Evolutionary conservation across 202 grass and related monocot genomes (phyloP).

Genomic region (Setaria viridis): DNA sequence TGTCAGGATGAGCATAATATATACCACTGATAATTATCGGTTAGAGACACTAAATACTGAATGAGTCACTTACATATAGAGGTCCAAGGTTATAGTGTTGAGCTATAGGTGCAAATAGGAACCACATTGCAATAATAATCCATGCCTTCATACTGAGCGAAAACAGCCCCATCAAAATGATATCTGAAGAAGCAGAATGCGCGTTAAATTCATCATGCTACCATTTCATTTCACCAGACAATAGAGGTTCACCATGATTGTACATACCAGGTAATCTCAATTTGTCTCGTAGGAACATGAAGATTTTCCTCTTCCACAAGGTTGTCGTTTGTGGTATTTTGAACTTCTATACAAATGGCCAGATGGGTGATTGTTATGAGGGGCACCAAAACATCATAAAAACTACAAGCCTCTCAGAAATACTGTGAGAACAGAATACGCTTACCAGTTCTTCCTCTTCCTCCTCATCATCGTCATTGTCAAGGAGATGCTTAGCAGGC

Average conservation of each 20-base stretch:
- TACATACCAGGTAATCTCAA: constrained; percentile 69
- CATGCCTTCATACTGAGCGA: constrained; percentile 85
- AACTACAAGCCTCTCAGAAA: background rate
- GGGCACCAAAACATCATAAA: background rate
- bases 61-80: constrained; percentile 82
- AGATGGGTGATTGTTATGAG: background rate
- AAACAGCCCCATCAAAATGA: constrained; percentile 88
- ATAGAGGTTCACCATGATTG: background rate
- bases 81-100: constrained; percentile 73
- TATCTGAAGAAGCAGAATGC: constrained; percentile 59
- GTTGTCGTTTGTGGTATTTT: constrained; percentile 62
- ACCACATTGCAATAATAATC: constrained; percentile 70
- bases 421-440: background rate
- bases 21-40: constrained; percentile 4
- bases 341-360: constrained; percentile 59
- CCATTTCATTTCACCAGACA: constrained; percentile 8
- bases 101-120: constrained; percentile 83
- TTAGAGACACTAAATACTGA: background rate
- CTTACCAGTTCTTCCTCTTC: constrained; percentile 60
- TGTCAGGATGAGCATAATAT: constrained; percentile 12
- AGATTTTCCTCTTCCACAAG: constrained; percentile 64
- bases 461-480: constrained; percentile 39
- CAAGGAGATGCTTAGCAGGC: constrained; percentile 67
- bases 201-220: background rate
- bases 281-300: constrained; percentile 72